Conservation (phyloP, 2,329 filamentous ascomycete genomes). For the Trichoderma arundinaceum region DNA sequence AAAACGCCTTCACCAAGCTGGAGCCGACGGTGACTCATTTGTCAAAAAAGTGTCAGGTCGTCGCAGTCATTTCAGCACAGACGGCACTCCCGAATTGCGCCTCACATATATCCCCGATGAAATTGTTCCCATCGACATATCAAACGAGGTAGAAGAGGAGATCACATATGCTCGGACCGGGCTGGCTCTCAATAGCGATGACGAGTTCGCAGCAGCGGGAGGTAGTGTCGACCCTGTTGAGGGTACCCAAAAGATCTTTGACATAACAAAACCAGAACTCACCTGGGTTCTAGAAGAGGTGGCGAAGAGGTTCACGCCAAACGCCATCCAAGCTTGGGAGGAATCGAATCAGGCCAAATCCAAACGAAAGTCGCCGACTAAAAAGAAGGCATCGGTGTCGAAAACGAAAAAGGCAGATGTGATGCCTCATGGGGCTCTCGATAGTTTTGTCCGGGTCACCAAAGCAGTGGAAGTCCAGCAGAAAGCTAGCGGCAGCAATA, state of each 20-base stretch:
- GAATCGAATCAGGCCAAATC: slow-evolving; percentile 35
- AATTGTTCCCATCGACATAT: slow-evolving; percentile 78
- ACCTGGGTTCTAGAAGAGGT: slow-evolving; percentile 49
- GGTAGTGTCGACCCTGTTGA: slow-evolving; percentile 37
- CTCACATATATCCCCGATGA: slow-evolving; percentile 77
- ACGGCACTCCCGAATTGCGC: slow-evolving; percentile 76
- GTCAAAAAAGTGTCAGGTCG: slow-evolving; percentile 71
- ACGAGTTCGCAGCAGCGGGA: slow-evolving; percentile 60
- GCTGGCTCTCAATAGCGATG: slow-evolving; percentile 68
- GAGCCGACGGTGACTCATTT: slow-evolving; percentile 49
- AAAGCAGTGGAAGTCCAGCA: slow-evolving; percentile 40
- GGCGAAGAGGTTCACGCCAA: slow-evolving; percentile 39
- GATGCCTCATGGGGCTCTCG: slow-evolving; percentile 44
- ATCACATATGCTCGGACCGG: slow-evolving; percentile 58
- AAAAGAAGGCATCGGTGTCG: slow-evolving; percentile 35
- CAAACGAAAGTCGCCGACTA: slow-evolving; percentile 37
- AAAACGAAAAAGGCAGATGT: slow-evolving; percentile 35
- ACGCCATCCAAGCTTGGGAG: slow-evolving; percentile 41
- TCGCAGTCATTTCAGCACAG: slow-evolving; percentile 74
- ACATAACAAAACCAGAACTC: slow-evolving; percentile 67
- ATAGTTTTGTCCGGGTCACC: slow-evolving; percentile 50
- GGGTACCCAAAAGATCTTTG: slow-evolving; percentile 55
- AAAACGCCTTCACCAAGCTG: slow-evolving; percentile 53
- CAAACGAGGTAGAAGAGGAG: slow-evolving; percentile 70
- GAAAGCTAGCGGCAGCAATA: not conserved